Evolutionary conservation across 345 rosid genomes (phyloP), one percentile per base, ranked within the genome.

Genomic region (Cardamine occulta): DNA sequence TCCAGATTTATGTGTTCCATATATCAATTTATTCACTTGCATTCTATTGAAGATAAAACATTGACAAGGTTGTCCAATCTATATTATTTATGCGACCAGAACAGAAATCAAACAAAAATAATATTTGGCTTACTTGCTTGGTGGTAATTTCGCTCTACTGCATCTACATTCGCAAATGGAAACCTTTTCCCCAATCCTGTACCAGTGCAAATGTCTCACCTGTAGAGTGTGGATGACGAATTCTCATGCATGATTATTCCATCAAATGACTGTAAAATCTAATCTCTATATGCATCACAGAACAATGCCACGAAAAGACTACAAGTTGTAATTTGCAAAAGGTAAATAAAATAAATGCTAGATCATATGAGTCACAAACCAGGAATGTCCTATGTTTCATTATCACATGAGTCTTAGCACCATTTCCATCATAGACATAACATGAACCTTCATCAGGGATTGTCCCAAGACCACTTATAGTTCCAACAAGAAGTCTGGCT

Each of bases 141-240:
- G 90, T 45, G 97, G 98, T 69, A 94, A 76, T 58, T 81, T 82
- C 32, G 97, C 96, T 86, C 95, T 86, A 68, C 85, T 86, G 84
- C 93, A 86, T 82, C 97, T 84, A 75, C 98, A 94, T 74, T 94
- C 98, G 67, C 96, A 91, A 67, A 88, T 49, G 58, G 96, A 88
- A 78, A 88, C 86, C 80, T 88, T 77, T 62, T 87, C 90, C 58
- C 88, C 89, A 53, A 87, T 79, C 56, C 62, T 78, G 85, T 87
- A 94, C 96, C 96, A 94, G 77, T 94, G 93, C 90, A 94, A 72
- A 82, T 91, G 97, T 85, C 91, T 91, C 72, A 94, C 98, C 98
- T 94, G 85, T 70, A 66, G 68, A 63, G 3, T 47, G 14, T 48
- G 14, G 60, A 68, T 23, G 24, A 54, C 1, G 37, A 62, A 70